A percentile compares a stretch with the other conserved stretches of the same genome.
These are phyloP conservation scores for Aspergillus sp. DNA, from an alignment of 2,329 filamentous ascomycete genomes.

Conservation along the genomic window DNA sequence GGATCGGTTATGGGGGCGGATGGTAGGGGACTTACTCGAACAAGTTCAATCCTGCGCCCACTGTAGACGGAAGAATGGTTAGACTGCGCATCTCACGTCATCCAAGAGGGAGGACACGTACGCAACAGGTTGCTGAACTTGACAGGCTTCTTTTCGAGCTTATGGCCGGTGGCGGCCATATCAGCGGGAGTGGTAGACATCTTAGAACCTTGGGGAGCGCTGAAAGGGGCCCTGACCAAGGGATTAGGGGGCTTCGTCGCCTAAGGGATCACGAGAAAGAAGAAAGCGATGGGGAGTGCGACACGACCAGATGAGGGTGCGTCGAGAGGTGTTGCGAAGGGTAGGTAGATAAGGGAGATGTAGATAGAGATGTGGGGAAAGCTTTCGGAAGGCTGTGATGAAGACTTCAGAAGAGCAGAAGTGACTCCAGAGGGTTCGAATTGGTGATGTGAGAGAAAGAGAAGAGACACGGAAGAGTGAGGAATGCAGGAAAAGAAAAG, in stretches of 20 bases:
- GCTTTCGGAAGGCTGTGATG: not conserved
- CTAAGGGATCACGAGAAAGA: conserved; percentile 26
- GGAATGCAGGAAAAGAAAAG: conserved; percentile 8
- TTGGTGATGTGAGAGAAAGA: conserved; percentile 9
- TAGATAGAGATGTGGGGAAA: not conserved
- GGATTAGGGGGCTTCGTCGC: conserved; percentile 86
- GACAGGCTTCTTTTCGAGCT: conserved; percentile 97
- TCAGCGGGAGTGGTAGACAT: conserved; percentile 51
- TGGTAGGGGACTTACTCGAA: conserved; percentile 65
- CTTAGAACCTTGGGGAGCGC: conserved; percentile 55
- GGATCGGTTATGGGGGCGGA: not conserved
- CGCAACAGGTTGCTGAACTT: conserved; percentile 98
- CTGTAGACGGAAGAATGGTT: conserved; percentile 36
- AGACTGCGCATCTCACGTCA: not conserved
- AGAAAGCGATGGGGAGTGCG: conserved; percentile 2
- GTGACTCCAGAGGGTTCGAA: not conserved
- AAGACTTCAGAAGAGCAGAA: not conserved
- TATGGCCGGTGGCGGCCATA: conserved; percentile 49
- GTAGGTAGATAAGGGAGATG: not conserved
- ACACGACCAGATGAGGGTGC: conserved; percentile 4
- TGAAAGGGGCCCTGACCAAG: conserved; percentile 94
- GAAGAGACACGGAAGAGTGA: conserved; percentile 14
- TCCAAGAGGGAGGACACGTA: conserved; percentile 36
- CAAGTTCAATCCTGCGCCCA: conserved; percentile 91
- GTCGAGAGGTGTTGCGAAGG: not conserved